A percentile compares a stretch with the other conserved stretches of the same genome.
phyloP scores from a whole-genome alignment of 2,329 filamentous ascomycete species.

The Paecilomyces fulvus region DNA sequence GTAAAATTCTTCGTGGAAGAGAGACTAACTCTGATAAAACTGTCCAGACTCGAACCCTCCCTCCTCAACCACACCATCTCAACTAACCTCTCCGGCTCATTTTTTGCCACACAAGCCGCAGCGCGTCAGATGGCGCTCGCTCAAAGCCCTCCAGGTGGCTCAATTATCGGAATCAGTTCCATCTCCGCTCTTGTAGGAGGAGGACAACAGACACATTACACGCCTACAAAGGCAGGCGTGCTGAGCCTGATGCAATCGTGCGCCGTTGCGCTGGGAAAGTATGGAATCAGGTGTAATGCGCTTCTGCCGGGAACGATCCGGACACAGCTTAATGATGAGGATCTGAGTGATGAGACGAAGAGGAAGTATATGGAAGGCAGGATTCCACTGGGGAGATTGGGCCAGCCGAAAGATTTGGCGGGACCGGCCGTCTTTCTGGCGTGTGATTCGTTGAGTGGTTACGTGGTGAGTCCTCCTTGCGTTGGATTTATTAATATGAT shows the following conservation, averaged over 20 bases:
- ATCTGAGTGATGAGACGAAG: conserved; percentile 66
- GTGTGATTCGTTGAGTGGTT: conserved; percentile 67
- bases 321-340: conserved; percentile 77
- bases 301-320: conserved; percentile 73
- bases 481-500: background rate
- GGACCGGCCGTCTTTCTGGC: conserved; percentile 81
- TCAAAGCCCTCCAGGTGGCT: conserved; percentile 59
- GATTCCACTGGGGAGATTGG: conserved; percentile 70
- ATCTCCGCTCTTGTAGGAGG: conserved; percentile 51
- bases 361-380: conserved; percentile 68
- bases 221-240: conserved; percentile 78
- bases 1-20: background rate
- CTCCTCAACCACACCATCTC: conserved; percentile 64
- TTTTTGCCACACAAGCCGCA: conserved; percentile 77
- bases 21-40: background rate
- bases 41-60: conserved; percentile 53
- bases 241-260: conserved; percentile 74
- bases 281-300: conserved; percentile 75
- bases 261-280: conserved; percentile 67
- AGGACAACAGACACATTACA: conserved; percentile 73
- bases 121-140: conserved; percentile 76
- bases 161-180: conserved; percentile 51
- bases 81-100: conserved; percentile 82
- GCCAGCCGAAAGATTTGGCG: conserved; percentile 63
- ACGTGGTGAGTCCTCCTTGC: conserved; percentile 46